Conservation (phyloP, 306 rosid species). For the Cicer cuneatum region DNA sequence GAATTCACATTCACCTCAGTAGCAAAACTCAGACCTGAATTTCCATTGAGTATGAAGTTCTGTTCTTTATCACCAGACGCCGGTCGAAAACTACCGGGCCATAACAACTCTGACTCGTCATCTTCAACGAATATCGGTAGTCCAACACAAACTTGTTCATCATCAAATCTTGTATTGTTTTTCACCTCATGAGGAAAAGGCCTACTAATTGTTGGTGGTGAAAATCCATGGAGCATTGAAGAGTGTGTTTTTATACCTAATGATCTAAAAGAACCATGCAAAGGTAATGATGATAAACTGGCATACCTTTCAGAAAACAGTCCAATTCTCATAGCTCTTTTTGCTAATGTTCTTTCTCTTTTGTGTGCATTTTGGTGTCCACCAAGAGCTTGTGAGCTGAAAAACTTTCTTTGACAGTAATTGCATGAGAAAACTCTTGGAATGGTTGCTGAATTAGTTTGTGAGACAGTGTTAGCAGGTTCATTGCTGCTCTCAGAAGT, state of each 20-base stretch:
- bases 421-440: slow-evolving; percentile 82
- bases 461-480: slow-evolving; percentile 48
- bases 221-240: slow-evolving; percentile 65
- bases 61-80: slow-evolving; percentile 51
- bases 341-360: slow-evolving; percentile 82
- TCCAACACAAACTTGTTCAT: slow-evolving; percentile 60
- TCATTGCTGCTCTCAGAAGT: slow-evolving; percentile 90
- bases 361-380: slow-evolving; percentile 97
- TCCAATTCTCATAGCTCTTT: slow-evolving; percentile 86
- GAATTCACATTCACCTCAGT: slow-evolving; percentile 62
- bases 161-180: slow-evolving; percentile 55
- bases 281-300: slow-evolving; percentile 74
- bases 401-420: slow-evolving; percentile 87
- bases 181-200: slow-evolving; percentile 54
- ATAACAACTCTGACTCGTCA: slow-evolving; percentile 68
- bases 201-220: slow-evolving; percentile 51
- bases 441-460: slow-evolving; percentile 48
- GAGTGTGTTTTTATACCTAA: slow-evolving; percentile 90
- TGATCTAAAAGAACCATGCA: slow-evolving; percentile 76
- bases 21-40: slow-evolving; percentile 56
- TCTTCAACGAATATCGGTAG: slow-evolving; percentile 75
- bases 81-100: slow-evolving; percentile 93
- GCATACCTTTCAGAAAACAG: slow-evolving; percentile 73
- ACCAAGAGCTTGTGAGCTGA: slow-evolving; percentile 94
- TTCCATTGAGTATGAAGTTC: slow-evolving; percentile 56